Evolutionary conservation across 1,284 basidiomycete genomes (phyloP).

Genomic region (Marasmius fiardii): DNA sequence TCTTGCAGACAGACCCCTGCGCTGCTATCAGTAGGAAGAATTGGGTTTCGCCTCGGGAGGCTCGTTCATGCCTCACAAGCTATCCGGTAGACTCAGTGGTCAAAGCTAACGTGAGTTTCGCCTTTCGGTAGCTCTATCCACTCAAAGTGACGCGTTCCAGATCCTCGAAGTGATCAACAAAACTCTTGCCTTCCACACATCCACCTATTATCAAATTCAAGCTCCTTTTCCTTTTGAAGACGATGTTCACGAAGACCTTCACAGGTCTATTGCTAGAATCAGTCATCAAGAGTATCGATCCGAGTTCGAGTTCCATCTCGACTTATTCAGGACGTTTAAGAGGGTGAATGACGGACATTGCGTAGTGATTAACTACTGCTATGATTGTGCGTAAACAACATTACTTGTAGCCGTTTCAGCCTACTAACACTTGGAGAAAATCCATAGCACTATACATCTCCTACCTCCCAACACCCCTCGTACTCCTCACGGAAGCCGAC

Average conservation of each 20-base stretch:
- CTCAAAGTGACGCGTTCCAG: constrained; percentile 24
- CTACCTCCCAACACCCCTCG: constrained; percentile 52
- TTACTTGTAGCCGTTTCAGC: neutral
- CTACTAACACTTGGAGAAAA: neutral
- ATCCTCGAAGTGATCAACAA: constrained; percentile 56
- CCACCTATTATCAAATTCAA: constrained; percentile 52
- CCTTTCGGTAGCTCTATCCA: neutral
- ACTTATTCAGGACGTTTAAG: constrained; percentile 50
- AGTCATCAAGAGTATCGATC: constrained; percentile 38
- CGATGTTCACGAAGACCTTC: constrained; percentile 55
- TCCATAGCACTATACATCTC: constrained; percentile 43
- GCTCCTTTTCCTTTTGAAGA: constrained; percentile 51
- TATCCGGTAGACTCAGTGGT: constrained; percentile 39
- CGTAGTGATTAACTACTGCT: constrained; percentile 52
- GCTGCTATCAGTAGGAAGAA: constrained; percentile 45
- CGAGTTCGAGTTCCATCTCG: constrained; percentile 53
- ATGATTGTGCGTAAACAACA: constrained; percentile 39
- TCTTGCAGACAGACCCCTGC: constrained; percentile 37
- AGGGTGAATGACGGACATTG: constrained; percentile 58
- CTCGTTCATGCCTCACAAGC: constrained; percentile 46
- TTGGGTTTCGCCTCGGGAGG: constrained; percentile 50
- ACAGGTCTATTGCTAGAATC: constrained; percentile 48
- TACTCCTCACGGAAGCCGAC: constrained; percentile 42
- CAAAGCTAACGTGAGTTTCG: constrained; percentile 44
- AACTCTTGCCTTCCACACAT: constrained; percentile 58